Base-by-base conservation (phyloP, 2,329 filamentous ascomycete genomes). In the Pseudopithomyces chartarum region DNA sequence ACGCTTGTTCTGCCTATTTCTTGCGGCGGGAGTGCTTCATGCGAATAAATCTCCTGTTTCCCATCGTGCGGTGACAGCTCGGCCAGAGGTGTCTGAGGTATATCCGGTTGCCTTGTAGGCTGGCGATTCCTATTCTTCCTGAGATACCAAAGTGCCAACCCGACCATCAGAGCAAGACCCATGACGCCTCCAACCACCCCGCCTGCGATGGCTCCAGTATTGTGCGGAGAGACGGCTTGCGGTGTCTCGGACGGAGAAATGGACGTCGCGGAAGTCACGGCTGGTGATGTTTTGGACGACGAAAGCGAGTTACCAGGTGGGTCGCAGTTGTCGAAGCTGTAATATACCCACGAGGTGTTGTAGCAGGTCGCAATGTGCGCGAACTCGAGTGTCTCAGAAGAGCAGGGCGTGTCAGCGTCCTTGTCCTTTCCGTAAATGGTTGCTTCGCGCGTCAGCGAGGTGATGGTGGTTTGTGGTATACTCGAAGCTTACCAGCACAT, bases 311-410 rank as follows among this genome's bases (percentile, higher is more conserved):
- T 42, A 5, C 20, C 34, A 13, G 52, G 58, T 3, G 49, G 42
- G 17, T 56, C 47, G 43, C 64, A 64, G 12, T 50, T 39, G 40
- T 66, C 64, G 39, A 66, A 65, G 52, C 64, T 65, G 50, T 63
- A 66, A 39, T 63, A 63, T 6, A 52, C 53, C 55, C 59, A 65
- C 7, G 62, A 55, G n/a, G 64, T 40, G 22, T 63, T 63, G 54
- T 66, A 66, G 45, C 64, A 66, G 13, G 40, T 48, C 2, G 54
- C 57, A 11, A 58, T 47, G n/a, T 58, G 47, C 10, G 56, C 60
- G 3, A 66, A 22, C 15, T 53, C 47, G 3, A 46, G 22, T 15
- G 52, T 53, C 11, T 55, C 45, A 20, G 54, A 43, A 5, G 59
- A 60, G 32, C 59, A 62, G 15, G 59, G 43, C 15, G 15, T 26